Percentiles rank a stretch among this genome's conserved stretches.
These are phyloP conservation scores for Citrus unshiu DNA, from an alignment of 345 rosid genomes.

Conservation along the genomic window DNA sequence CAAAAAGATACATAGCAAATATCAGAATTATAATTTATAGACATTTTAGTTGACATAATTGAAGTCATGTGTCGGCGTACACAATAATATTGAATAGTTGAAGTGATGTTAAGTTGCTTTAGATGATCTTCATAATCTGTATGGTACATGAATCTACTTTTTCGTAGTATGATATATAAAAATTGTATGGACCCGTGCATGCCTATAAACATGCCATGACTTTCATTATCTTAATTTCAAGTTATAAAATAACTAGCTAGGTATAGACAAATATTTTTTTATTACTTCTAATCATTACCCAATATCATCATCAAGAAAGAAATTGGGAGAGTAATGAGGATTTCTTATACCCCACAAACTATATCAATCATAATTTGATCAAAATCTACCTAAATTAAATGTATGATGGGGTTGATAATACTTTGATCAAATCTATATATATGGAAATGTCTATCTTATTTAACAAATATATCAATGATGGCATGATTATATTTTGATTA, in stretches of 20 bases:
- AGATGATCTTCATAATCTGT: background rate
- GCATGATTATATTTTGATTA: background rate
- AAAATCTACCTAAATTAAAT: background rate
- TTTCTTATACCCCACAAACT: background rate
- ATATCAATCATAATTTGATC: constrained; percentile 1
- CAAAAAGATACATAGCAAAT: background rate
- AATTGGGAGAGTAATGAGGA: background rate
- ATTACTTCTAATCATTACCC: background rate
- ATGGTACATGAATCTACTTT: constrained; percentile 14
- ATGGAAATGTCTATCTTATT: background rate
- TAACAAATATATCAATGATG: background rate
- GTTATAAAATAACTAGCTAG: background rate
- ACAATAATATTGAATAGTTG: constrained; percentile 5
- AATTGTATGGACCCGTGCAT: background rate
- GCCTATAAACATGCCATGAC: constrained; percentile 1
- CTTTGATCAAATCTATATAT: background rate
- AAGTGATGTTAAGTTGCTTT: background rate
- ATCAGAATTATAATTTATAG: background rate
- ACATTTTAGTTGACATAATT: background rate
- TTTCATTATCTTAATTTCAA: background rate
- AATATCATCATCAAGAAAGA: background rate
- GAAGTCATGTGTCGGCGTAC: constrained; percentile 7
- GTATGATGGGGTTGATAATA: background rate
- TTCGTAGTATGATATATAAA: background rate
- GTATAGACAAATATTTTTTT: background rate